phyloP scores from a whole-genome alignment of 2,329 filamentous ascomycete species.

The Ceratocystis colombiana region DNA sequence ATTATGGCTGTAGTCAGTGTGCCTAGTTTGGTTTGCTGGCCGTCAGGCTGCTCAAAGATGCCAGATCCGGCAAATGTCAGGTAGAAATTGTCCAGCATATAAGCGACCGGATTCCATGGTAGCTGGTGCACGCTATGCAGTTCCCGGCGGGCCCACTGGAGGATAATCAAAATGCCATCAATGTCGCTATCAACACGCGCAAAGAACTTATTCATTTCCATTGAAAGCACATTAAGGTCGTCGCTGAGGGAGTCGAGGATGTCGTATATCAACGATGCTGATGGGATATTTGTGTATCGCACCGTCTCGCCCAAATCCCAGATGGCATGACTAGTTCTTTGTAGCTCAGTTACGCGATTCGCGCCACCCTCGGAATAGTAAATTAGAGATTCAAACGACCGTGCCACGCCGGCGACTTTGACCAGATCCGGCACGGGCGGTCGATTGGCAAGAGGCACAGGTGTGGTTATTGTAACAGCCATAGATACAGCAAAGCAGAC shows the following conservation, averaged over 20 bases:
- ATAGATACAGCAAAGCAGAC: conserved; percentile 55
- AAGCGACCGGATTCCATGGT: conserved; percentile 50
- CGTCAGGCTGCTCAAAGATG: conserved; percentile 45
- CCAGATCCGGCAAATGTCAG: conserved; percentile 58
- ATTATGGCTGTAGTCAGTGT: conserved; percentile 61
- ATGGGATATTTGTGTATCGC: conserved; percentile 80
- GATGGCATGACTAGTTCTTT: conserved; percentile 84
- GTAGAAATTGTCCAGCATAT: conserved; percentile 75
- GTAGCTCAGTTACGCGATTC: conserved; percentile 73
- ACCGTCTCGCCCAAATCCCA: conserved; percentile 93
- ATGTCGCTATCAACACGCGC: conserved; percentile 88
- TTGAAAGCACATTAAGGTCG: conserved; percentile 69
- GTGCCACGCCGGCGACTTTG: conserved; percentile 80
- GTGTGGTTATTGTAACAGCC: conserved; percentile 57
- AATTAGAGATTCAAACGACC: conserved; percentile 86
- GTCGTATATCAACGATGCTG: conserved; percentile 71
- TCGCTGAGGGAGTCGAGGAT: conserved; percentile 80
- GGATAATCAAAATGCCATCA: conserved; percentile 81
- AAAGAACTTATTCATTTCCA: conserved; percentile 85
- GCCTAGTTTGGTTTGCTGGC: conserved; percentile 58
- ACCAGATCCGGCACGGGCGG: conserved; percentile 68
- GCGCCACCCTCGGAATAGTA: conserved; percentile 89
- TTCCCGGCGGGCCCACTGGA: conserved; percentile 91
- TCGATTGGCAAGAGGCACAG: conserved; percentile 42
- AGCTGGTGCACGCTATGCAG: conserved; percentile 57